A percentile compares a stretch with the other conserved stretches of the same genome.
Conservation (phyloP, 1,139 yeast species). For the Maudiozyma humilis region DNA sequence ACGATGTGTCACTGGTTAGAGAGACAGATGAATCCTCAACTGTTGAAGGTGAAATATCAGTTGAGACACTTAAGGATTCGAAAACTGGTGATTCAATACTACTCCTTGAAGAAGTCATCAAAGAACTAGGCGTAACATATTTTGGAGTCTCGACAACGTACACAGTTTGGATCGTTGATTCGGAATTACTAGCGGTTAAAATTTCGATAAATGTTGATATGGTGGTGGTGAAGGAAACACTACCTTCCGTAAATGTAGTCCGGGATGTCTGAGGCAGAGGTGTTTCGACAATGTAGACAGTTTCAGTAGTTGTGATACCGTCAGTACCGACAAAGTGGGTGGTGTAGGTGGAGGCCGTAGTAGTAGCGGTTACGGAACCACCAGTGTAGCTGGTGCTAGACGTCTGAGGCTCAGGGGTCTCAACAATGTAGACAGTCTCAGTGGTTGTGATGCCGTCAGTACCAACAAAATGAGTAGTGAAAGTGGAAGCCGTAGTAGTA, state of each 20-base stretch:
- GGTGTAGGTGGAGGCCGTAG: neutral
- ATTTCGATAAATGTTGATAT: neutral
- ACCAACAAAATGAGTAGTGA: neutral
- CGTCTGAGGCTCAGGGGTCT: neutral
- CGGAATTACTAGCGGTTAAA: neutral
- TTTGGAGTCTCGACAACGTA: neutral
- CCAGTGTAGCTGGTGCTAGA: neutral
- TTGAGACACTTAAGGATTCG: too few species aligned
- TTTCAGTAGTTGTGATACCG: slow-evolving; percentile 1
- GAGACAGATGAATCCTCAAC: too few species aligned
- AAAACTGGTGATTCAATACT: too few species aligned
- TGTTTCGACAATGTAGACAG: neutral
- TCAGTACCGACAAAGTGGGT: slow-evolving; percentile 1
- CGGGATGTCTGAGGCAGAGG: neutral
- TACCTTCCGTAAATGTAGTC: neutral
- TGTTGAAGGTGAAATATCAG: too few species aligned
- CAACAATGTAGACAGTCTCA: neutral
- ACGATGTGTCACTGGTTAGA: too few species aligned
- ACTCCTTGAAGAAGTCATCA: neutral
- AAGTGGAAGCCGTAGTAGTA: slow-evolving; percentile 1
- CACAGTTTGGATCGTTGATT: neutral
- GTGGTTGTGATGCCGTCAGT: neutral
- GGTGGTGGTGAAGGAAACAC: neutral
- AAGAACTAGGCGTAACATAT: neutral
- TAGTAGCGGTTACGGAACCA: neutral